Conservation (phyloP, 202 grass and related monocot species). For the Carex sylvatica region DNA sequence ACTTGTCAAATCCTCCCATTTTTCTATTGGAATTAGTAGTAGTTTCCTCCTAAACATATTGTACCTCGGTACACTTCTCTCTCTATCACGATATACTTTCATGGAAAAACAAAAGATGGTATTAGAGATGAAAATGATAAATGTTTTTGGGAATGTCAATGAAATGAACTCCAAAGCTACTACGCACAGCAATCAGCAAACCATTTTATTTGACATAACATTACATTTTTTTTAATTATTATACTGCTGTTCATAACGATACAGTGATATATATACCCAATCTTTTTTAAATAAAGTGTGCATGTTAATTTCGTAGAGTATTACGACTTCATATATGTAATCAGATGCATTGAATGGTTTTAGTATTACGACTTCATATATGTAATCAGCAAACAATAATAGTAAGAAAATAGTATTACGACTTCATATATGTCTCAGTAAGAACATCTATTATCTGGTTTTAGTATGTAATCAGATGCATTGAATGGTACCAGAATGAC, state of each 20-base stretch:
- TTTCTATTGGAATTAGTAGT: constrained; percentile 47
- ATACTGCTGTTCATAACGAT: constrained; percentile 32
- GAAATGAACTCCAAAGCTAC: constrained; percentile 12
- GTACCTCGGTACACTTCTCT: constrained; percentile 51
- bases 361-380: too few relatives aligned
- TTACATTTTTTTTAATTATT: constrained; percentile 20
- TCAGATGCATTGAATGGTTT: too few relatives aligned
- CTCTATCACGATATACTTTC: constrained; percentile 47
- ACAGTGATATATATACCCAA: not conserved
- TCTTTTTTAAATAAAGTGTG: constrained; percentile 29
- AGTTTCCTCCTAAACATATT: constrained; percentile 46
- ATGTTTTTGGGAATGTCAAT: constrained; percentile 7
- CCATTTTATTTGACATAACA: constrained; percentile 25
- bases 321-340: constrained; percentile 19
- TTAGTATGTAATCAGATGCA: not conserved
- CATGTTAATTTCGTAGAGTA: constrained; percentile 7
- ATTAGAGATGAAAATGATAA: not conserved
- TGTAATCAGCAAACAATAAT: too few relatives aligned
- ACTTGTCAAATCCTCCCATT: constrained; percentile 53
- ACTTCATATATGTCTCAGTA: constrained; percentile 19
- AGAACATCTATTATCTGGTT: constrained; percentile 18
- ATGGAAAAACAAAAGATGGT: constrained; percentile 18
- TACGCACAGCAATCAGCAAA: constrained; percentile 22
- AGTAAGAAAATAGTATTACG: not conserved
- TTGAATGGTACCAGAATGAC: too few relatives aligned